phyloP scores from a whole-genome alignment of 2,329 filamentous ascomycete species.

The Triangularia setosa region DNA sequence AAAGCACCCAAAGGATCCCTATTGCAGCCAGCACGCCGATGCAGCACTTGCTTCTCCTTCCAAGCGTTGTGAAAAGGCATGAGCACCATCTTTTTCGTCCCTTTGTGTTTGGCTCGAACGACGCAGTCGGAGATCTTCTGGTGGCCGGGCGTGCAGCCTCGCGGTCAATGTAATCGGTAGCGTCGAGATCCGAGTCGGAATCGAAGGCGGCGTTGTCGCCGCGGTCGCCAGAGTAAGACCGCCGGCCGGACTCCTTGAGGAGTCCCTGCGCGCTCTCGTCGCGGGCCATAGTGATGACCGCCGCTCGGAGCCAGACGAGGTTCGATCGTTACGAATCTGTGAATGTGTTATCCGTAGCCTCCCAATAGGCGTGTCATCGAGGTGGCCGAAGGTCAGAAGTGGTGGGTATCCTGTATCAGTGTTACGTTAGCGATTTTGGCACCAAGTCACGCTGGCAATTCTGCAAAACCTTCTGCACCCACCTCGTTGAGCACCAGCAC shows the following conservation, averaged over 20 bases:
- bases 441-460: neutral
- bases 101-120: conserved; percentile 9
- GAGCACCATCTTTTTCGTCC: conserved; percentile 17
- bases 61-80: conserved; percentile 18
- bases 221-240: conserved; percentile 10
- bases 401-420: too few species aligned
- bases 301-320: neutral
- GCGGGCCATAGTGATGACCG: conserved; percentile 7
- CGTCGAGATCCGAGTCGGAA: conserved; percentile 32
- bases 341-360: neutral
- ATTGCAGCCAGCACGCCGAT: conserved; percentile 33
- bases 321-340: neutral
- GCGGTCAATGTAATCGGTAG: conserved; percentile 30
- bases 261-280: conserved; percentile 24
- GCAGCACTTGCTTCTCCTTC: conserved; percentile 33
- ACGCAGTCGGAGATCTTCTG: conserved; percentile 7
- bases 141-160: conserved; percentile 14
- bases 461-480: neutral
- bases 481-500: neutral
- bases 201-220: conserved; percentile 14
- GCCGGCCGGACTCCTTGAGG: conserved; percentile 14
- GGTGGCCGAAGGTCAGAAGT: neutral
- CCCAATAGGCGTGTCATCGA: neutral
- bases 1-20: conserved; percentile 35
- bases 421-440: neutral